These are phyloP conservation scores for Macrolepiota dolichaula DNA, from an alignment of 768 basidiomycete species.

Conservation along the genomic window DNA sequence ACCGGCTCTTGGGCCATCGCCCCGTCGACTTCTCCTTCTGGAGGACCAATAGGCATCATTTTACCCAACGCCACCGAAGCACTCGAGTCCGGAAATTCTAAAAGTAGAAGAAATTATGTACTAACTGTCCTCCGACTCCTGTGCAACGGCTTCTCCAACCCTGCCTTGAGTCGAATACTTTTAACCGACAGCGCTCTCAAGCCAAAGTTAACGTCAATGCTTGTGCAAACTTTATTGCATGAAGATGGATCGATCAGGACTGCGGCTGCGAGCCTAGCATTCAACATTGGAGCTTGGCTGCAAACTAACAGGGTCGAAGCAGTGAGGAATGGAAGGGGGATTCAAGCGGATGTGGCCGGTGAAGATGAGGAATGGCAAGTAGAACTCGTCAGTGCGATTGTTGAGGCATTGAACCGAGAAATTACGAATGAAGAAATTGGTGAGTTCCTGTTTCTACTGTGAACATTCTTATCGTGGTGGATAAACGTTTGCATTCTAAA, in stretches of 20 bases:
- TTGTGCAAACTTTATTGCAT: constrained; percentile 69
- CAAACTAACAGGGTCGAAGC: constrained; percentile 57
- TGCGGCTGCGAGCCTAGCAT: constrained; percentile 79
- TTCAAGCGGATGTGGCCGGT: constrained; percentile 27
- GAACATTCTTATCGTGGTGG: not conserved
- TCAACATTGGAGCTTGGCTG: constrained; percentile 66
- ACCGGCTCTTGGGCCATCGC: constrained; percentile 50
- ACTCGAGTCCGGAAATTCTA: constrained; percentile 24
- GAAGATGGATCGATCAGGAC: constrained; percentile 65
- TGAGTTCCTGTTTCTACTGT: constrained; percentile 34
- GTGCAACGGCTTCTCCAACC: constrained; percentile 61
- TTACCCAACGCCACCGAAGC: constrained; percentile 39
- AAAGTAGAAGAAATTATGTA: constrained; percentile 49
- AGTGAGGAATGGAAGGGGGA: constrained; percentile 25
- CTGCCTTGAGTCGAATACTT: constrained; percentile 38
- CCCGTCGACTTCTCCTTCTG: constrained; percentile 16
- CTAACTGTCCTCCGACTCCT: constrained; percentile 68
- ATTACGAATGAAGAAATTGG: constrained; percentile 76
- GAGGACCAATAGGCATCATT: constrained; percentile 42
- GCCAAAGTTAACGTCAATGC: constrained; percentile 41
- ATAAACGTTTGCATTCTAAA: not conserved
- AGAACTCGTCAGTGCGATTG: constrained; percentile 78
- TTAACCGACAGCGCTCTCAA: constrained; percentile 25
- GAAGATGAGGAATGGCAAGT: constrained; percentile 79
- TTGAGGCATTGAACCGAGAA: constrained; percentile 76